Evolutionary conservation across 2,329 filamentous ascomycete genomes (phyloP).

Genomic region (Mariannaea elegans): DNA sequence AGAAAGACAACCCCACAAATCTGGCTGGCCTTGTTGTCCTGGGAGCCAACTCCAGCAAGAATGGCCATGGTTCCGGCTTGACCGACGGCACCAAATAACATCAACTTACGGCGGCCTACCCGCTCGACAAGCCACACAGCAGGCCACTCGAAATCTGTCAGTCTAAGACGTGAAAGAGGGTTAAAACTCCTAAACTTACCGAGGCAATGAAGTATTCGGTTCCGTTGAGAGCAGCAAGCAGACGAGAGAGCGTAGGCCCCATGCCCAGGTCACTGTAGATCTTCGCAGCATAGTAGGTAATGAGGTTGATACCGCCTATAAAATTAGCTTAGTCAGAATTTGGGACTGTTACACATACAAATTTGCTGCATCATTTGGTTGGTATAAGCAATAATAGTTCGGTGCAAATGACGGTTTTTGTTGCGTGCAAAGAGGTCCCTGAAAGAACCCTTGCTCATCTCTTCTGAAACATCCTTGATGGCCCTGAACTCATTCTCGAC

Average conservation of each 20-base stretch:
- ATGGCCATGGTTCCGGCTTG: constrained; percentile 73
- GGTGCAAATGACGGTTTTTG: constrained; percentile 64
- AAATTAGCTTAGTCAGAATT: constrained; percentile 9
- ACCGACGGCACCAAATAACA: constrained; percentile 73
- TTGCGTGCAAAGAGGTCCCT: constrained; percentile 65
- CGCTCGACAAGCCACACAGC: constrained; percentile 70
- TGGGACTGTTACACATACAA: neutral
- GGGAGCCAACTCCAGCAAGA: constrained; percentile 63
- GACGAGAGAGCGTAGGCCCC: constrained; percentile 63
- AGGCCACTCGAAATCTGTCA: no score
- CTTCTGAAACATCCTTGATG: constrained; percentile 74
- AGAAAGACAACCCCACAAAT: constrained; percentile 72
- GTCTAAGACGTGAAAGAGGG: no score
- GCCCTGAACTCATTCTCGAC: constrained; percentile 66
- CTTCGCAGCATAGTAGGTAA: constrained; percentile 69
- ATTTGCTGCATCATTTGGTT: constrained; percentile 72
- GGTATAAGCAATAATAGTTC: constrained; percentile 67
- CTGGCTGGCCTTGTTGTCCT: constrained; percentile 58
- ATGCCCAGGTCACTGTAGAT: constrained; percentile 67
- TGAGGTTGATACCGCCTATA: constrained; percentile 68
- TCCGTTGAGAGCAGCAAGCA: constrained; percentile 57
- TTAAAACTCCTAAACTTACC: no score
- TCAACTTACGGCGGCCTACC: constrained; percentile 73
- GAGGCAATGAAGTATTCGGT: constrained; percentile 69
- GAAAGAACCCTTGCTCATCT: constrained; percentile 70